A percentile compares a stretch with the other conserved stretches of the same genome.
Conservation (phyloP, 2,329 filamentous ascomycete species). For the Calonectria crousiana region DNA sequence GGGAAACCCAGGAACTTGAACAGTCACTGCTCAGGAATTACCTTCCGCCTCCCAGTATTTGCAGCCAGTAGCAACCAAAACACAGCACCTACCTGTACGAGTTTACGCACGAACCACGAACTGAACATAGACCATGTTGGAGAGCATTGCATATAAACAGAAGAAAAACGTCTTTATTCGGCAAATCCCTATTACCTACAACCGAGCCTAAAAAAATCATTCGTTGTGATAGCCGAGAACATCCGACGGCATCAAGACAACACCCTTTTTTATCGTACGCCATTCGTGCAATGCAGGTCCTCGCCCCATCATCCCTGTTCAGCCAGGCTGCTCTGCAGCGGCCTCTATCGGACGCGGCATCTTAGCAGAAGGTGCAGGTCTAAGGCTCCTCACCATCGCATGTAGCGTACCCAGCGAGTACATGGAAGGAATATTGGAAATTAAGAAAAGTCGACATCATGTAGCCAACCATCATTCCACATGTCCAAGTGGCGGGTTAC, state of each 20-base stretch:
- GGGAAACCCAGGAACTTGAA: neutral
- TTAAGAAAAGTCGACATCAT: conserved; percentile 24
- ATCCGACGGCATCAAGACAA: conserved; percentile 35
- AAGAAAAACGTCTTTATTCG: conserved; percentile 36
- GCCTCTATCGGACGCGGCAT: conserved; percentile 27
- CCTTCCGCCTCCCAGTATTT: neutral
- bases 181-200: conserved; percentile 39
- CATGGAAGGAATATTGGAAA: conserved; percentile 33
- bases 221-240: conserved; percentile 28
- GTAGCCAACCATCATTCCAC: conserved; percentile 27
- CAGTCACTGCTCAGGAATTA: neutral
- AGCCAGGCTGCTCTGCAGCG: conserved; percentile 30
- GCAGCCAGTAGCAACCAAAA: neutral
- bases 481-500: conserved; percentile 26
- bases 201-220: conserved; percentile 29
- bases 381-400: conserved; percentile 58
- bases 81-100: neutral
- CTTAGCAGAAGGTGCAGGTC: conserved; percentile 55
- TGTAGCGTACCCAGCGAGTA: conserved; percentile 46
- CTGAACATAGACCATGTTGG: too few relatives aligned
- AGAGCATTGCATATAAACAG: neutral
- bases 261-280: conserved; percentile 58
- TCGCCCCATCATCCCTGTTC: conserved; percentile 63
- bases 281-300: conserved; percentile 63
- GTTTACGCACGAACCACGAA: neutral